phyloP scores from a whole-genome alignment of 257 asterid species.

The Primulina eburnea region DNA sequence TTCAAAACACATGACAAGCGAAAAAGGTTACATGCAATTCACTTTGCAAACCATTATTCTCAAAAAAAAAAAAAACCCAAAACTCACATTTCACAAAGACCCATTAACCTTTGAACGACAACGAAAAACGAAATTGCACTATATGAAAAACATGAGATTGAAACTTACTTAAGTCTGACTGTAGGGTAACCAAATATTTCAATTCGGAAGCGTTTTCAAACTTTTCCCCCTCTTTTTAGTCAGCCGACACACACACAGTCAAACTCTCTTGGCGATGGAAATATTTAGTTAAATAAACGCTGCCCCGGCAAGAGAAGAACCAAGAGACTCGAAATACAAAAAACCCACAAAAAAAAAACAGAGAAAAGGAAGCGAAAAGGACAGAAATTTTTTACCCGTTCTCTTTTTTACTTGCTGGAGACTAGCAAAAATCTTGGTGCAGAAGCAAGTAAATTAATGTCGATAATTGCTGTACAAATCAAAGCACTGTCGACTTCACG shows the following conservation, averaged over 20 bases:
- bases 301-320: neutral
- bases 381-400: neutral
- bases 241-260: neutral
- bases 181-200: neutral
- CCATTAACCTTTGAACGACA: neutral
- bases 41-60: slow-evolving; percentile 8
- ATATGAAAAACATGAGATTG: slow-evolving; percentile 6
- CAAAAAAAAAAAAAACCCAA: slow-evolving; percentile 15
- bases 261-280: neutral
- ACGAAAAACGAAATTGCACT: neutral
- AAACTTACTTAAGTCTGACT: slow-evolving; percentile 13
- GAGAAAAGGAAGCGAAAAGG: neutral
- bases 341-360: too few species aligned
- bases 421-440: neutral
- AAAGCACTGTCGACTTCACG: too few species aligned
- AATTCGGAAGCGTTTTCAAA: neutral
- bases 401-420: neutral
- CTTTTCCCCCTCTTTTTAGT: neutral
- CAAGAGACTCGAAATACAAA: too few species aligned
- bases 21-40: slow-evolving; percentile 21
- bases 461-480: neutral
- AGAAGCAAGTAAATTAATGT: neutral
- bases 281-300: neutral
- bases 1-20: neutral
- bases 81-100: neutral